Evolutionary conservation across 805 yeast species (phyloP).

Genomic region (Kuraishia borneana): DNA sequence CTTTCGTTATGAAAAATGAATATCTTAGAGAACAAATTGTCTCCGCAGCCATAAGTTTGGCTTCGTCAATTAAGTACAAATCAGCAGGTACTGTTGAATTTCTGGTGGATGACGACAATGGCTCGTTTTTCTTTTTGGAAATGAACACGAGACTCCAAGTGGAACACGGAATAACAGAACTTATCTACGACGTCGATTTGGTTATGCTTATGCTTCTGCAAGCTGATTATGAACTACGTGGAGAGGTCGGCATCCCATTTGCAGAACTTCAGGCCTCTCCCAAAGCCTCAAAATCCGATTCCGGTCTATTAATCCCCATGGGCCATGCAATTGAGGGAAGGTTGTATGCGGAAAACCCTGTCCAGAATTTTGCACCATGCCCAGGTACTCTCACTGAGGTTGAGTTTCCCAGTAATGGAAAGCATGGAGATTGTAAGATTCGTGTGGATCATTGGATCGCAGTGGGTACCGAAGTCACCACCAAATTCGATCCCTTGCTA

Average conservation of each 20-base stretch:
- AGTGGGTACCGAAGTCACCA: too few relatives aligned
- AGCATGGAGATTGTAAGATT: too few relatives aligned
- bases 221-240: slow-evolving; percentile 13
- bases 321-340: slow-evolving; percentile 19
- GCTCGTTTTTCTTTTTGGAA: slow-evolving; percentile 14
- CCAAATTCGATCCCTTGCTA: too few relatives aligned
- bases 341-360: too few relatives aligned
- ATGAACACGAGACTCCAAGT: slow-evolving; percentile 19
- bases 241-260: slow-evolving; percentile 10
- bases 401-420: too few relatives aligned
- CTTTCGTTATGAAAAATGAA: slow-evolving; percentile 9
- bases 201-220: slow-evolving; percentile 15
- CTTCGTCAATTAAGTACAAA: slow-evolving; percentile 12
- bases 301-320: slow-evolving; percentile 10
- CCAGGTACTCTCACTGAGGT: slow-evolving; percentile 18
- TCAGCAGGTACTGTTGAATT: slow-evolving; percentile 21
- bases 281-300: slow-evolving; percentile 1
- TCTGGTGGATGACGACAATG: slow-evolving; percentile 15
- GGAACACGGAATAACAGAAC: slow-evolving; percentile 18
- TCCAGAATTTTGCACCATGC: slow-evolving; percentile 14
- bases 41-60: slow-evolving; percentile 11
- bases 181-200: slow-evolving; percentile 13
- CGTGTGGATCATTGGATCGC: too few relatives aligned
- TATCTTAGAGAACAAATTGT: slow-evolving; percentile 10
- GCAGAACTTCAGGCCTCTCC: slow-evolving; percentile 6